Conservation (phyloP, 352 stramenopile genomes). For the Globisporangium nunn region DNA sequence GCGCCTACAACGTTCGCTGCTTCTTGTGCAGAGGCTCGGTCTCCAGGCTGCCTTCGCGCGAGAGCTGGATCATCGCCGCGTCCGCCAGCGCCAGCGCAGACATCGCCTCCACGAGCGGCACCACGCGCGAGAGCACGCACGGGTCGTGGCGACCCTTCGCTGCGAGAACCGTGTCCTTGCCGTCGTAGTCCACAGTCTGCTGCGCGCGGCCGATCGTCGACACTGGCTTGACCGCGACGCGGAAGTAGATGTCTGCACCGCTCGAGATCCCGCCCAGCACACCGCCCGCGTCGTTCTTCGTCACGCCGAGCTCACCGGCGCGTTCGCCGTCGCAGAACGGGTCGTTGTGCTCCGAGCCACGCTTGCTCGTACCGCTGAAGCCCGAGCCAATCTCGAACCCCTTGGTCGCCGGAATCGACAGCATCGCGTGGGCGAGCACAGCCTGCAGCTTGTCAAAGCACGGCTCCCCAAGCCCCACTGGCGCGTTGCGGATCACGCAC, state of each 20-base stretch:
- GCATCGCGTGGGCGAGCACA: slow-evolving; percentile 96
- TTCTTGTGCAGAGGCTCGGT: slow-evolving; percentile 50
- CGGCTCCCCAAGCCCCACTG: slow-evolving; percentile 93
- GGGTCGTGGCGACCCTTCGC: slow-evolving; percentile 98
- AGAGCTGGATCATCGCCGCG: slow-evolving; percentile 94
- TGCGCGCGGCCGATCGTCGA: slow-evolving; percentile 97
- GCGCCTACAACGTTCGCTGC: slow-evolving; percentile 36
- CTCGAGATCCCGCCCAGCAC: slow-evolving; percentile 98
- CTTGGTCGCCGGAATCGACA: slow-evolving; percentile 98
- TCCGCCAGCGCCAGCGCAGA: slow-evolving; percentile 94
- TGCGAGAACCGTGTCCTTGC: slow-evolving; percentile 92
- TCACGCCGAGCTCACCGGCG: slow-evolving; percentile 61
- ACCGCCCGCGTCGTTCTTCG: slow-evolving; percentile 88
- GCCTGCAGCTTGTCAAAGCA: slow-evolving; percentile 99
- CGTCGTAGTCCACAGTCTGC: slow-evolving; percentile 92
- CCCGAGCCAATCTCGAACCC: slow-evolving; percentile 96
- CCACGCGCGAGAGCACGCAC: slow-evolving; percentile 95
- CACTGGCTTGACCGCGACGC: slow-evolving; percentile 98
- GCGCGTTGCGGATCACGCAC: slow-evolving; percentile 95
- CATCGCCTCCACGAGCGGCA: slow-evolving; percentile 98
- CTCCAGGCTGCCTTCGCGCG: slow-evolving; percentile 70
- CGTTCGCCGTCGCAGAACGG: slow-evolving; percentile 86
- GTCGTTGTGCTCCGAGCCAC: slow-evolving; percentile 98
- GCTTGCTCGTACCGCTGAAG: slow-evolving; percentile 95
- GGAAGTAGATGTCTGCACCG: slow-evolving; percentile 97